Evolutionary conservation across 2,329 filamentous ascomycete genomes (phyloP).

Genomic region (Microcera coccophila): DNA sequence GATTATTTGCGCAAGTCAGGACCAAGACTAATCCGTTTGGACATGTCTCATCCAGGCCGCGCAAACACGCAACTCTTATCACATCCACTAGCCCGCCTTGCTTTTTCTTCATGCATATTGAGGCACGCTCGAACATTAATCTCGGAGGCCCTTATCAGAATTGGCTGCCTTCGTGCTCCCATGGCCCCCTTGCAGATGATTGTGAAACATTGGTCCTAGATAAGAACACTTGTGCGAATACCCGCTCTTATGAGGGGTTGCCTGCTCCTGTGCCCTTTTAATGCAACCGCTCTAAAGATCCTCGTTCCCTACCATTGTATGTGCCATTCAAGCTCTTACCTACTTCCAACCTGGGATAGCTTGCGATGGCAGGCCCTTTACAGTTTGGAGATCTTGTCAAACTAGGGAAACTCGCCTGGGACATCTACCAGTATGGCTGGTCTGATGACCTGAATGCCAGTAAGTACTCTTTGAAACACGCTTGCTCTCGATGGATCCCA

Average conservation of each 20-base stretch:
- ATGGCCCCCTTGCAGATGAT: background rate
- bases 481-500: background rate
- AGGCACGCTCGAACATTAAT: too few species aligned
- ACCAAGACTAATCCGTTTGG: constrained; percentile 7
- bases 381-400: constrained; percentile 32
- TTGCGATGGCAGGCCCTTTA: constrained; percentile 23
- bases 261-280: constrained; percentile 8
- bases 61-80: constrained; percentile 4
- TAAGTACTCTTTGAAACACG: constrained; percentile 22
- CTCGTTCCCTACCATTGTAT: background rate
- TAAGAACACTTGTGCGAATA: constrained; percentile 11
- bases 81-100: constrained; percentile 7
- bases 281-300: background rate
- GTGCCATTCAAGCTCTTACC: background rate
- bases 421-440: constrained; percentile 32
- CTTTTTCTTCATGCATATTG: too few species aligned
- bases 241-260: constrained; percentile 4
- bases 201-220: constrained; percentile 3
- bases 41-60: constrained; percentile 13
- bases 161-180: constrained; percentile 1
- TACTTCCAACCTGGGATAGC: constrained; percentile 4
- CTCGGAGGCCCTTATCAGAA: too few species aligned
- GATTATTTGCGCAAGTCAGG: constrained; percentile 1
- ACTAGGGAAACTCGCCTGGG: constrained; percentile 31
- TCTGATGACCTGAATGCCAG: constrained; percentile 32